phyloP scores from a whole-genome alignment of 1,284 basidiomycete species.

The Cryptococcus neoformans region DNA sequence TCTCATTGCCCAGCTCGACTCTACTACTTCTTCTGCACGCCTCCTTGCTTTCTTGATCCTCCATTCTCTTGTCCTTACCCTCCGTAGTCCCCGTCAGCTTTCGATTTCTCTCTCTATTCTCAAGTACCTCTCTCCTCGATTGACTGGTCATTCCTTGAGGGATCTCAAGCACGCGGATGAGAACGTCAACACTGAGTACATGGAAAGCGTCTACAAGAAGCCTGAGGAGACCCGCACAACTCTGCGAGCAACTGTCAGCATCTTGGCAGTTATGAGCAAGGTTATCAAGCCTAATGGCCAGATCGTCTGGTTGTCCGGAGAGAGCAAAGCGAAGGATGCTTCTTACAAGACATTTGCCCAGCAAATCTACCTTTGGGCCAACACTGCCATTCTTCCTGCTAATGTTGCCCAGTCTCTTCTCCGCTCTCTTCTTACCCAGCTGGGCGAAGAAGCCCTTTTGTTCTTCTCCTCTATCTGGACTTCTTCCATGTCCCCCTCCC shows the following conservation, averaged over 20 bases:
- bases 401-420: constrained; percentile 60
- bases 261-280: constrained; percentile 30
- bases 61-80: constrained; percentile 56
- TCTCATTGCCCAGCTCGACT: constrained; percentile 56
- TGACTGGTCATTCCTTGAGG: constrained; percentile 11
- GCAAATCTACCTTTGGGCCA: constrained; percentile 62
- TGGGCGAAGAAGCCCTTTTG: constrained; percentile 69
- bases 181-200: constrained; percentile 4
- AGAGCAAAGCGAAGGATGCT: constrained; percentile 1
- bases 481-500: constrained; percentile 30
- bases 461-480: constrained; percentile 76
- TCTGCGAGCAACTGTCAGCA: constrained; percentile 28
- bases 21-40: constrained; percentile 56
- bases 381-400: constrained; percentile 51
- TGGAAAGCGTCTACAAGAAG: constrained; percentile 31
- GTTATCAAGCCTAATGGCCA: constrained; percentile 13
- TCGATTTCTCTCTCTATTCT: constrained; percentile 55
- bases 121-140: constrained; percentile 12
- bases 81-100: constrained; percentile 60
- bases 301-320: constrained; percentile 25
- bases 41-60: constrained; percentile 61
- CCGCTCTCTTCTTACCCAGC: constrained; percentile 62
- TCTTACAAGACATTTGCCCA: constrained; percentile 17
- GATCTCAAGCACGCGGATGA: constrained; percentile 11
- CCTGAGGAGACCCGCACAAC: constrained; percentile 31